Evolutionary conservation across 2,329 filamentous ascomycete species (phyloP).

Genomic region (Clarireedia paspali): DNA sequence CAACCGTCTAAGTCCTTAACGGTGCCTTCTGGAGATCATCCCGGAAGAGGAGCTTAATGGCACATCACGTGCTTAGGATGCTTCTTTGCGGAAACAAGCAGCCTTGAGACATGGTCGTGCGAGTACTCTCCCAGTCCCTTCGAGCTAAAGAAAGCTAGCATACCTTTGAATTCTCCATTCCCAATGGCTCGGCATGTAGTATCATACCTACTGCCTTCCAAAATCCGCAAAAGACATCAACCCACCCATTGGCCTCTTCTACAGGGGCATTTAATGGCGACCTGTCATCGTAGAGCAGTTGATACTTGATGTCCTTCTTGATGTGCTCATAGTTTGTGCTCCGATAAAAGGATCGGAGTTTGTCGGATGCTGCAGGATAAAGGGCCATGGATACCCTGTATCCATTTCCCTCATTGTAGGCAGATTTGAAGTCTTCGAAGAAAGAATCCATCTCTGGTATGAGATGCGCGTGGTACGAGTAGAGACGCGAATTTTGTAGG

Average conservation of each 20-base stretch:
- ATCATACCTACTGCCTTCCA: constrained; percentile 78
- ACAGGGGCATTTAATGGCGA: constrained; percentile 29
- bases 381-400: constrained; percentile 68
- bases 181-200: constrained; percentile 53
- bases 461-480: neutral
- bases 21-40: neutral
- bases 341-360: constrained; percentile 62
- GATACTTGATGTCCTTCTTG: constrained; percentile 62
- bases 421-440: constrained; percentile 65
- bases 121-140: neutral
- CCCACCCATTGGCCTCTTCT: constrained; percentile 72
- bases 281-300: constrained; percentile 52
- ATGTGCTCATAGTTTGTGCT: constrained; percentile 55
- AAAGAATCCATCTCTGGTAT: constrained; percentile 59
- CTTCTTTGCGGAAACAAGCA: no score
- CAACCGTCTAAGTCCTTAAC: neutral
- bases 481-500: neutral
- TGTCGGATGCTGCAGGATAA: constrained; percentile 60
- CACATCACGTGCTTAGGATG: neutral
- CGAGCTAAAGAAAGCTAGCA: neutral
- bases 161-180: constrained; percentile 25
- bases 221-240: constrained; percentile 74
- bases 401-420: constrained; percentile 58
- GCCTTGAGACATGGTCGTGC: neutral
- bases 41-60: neutral